Conservation (phyloP, 176 grass and related monocot species). For the Poa annua region DNA sequence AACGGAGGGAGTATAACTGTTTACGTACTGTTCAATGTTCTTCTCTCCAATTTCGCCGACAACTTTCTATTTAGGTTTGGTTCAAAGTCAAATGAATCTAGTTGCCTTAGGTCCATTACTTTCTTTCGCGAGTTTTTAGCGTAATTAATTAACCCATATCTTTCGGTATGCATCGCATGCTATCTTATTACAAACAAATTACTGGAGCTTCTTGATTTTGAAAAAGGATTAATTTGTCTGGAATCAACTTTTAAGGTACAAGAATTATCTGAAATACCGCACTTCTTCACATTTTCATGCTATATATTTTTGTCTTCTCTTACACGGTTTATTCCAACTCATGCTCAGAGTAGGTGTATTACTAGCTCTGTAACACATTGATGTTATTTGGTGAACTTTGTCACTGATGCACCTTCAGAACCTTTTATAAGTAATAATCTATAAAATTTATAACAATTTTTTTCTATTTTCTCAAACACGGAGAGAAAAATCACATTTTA, state of each 20-base stretch:
- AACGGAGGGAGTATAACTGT: neutral
- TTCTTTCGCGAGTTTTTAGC: neutral
- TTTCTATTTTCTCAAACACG: too few species aligned
- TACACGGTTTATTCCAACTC: neutral
- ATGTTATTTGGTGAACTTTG: too few species aligned
- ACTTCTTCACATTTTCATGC: neutral
- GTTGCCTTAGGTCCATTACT: neutral
- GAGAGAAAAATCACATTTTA: too few species aligned
- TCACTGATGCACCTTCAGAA: too few species aligned
- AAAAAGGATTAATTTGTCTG: conserved; percentile 59
- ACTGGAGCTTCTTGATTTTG: conserved; percentile 65
- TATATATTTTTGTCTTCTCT: neutral
- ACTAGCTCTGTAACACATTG: too few species aligned
- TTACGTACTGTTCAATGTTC: neutral
- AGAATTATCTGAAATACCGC: neutral
- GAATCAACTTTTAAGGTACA: conserved; percentile 88
- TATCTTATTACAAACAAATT: conserved; percentile 83
- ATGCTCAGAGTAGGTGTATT: neutral
- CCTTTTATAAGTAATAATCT: too few species aligned
- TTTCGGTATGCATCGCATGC: conserved; percentile 27
- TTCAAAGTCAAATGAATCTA: neutral
- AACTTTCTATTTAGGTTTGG: neutral
- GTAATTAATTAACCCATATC: conserved; percentile 29
- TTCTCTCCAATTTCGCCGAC: neutral
- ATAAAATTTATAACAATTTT: too few species aligned